phyloP scores from a whole-genome alignment of 2,329 filamentous ascomycete species.

The Amylocarpus encephaloides region DNA sequence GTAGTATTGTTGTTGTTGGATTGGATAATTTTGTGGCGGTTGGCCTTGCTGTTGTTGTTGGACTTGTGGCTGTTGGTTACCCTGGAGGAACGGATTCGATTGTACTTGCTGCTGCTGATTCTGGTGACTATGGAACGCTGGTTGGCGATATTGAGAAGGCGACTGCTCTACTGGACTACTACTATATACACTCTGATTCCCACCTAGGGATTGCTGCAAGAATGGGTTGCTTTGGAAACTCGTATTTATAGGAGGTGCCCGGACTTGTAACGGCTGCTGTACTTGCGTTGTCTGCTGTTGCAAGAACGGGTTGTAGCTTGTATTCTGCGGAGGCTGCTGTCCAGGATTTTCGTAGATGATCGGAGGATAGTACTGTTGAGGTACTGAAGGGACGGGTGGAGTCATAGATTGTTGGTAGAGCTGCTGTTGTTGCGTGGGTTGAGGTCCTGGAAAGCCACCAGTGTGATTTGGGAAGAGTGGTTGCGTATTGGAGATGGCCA shows the following conservation, averaged over 20 bases:
- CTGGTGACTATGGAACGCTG: constrained; percentile 17
- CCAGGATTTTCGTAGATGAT: constrained; percentile 27
- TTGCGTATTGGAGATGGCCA: constrained; percentile 57
- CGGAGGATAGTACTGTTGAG: constrained; percentile 27
- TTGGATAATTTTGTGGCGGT: constrained; percentile 30
- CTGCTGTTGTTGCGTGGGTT: constrained; percentile 36
- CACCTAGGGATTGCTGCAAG: constrained; percentile 31
- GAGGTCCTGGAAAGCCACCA: constrained; percentile 45
- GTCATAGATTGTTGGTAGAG: constrained; percentile 32
- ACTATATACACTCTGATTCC: constrained; percentile 19
- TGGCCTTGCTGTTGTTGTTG: constrained; percentile 35
- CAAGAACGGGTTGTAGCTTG: constrained; percentile 28
- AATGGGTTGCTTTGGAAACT: constrained; percentile 36
- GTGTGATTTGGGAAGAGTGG: constrained; percentile 72
- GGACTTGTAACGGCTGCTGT: constrained; percentile 7
- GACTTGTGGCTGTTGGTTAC: constrained; percentile 28
- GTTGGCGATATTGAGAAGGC: constrained; percentile 30
- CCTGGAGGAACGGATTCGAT: constrained; percentile 24
- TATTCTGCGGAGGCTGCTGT: constrained; percentile 22
- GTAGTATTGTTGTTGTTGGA: constrained; percentile 32
- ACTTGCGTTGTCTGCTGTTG: constrained; percentile 19
- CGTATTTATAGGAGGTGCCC: constrained; percentile 18
- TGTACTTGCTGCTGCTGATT: constrained; percentile 22
- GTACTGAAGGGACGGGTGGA: constrained; percentile 29
- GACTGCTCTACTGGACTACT: constrained; percentile 26